Evolutionary conservation across 1,284 basidiomycete genomes (phyloP).

Genomic region (Irpex rosettiformis): DNA sequence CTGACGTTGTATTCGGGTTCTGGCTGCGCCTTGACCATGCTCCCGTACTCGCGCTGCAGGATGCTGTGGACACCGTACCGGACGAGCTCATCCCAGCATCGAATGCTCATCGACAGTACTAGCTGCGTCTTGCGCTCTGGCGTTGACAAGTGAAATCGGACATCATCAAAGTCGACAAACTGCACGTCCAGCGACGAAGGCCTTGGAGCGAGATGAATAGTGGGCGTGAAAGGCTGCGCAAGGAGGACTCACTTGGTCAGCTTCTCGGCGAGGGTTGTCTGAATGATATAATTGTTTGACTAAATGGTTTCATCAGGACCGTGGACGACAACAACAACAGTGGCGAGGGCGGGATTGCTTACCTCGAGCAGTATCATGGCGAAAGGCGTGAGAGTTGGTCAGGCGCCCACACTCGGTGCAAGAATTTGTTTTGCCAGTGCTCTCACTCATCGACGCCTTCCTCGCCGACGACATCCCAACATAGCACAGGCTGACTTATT

Average conservation of each 20-base stretch:
- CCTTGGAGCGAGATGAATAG: constrained; percentile 39
- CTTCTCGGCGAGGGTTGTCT: constrained; percentile 89
- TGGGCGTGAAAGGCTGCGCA: constrained; percentile 10
- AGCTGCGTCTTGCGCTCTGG: constrained; percentile 80
- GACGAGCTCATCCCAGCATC: constrained; percentile 94
- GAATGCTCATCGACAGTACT: constrained; percentile 93
- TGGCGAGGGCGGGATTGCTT: constrained; percentile 16
- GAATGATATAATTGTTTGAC: constrained; percentile 92
- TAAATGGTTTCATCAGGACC: constrained; percentile 26
- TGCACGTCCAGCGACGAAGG: constrained; percentile 90
- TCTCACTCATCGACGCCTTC: constrained; percentile 10
- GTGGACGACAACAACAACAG: neutral
- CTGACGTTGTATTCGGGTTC: constrained; percentile 92
- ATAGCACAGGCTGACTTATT: neutral
- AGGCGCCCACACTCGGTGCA: constrained; percentile 11
- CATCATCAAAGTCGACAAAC: constrained; percentile 98
- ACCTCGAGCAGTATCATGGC: constrained; percentile 75
- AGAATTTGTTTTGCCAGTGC: constrained; percentile 14
- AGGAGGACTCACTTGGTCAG: constrained; percentile 69
- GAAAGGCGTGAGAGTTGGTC: constrained; percentile 18
- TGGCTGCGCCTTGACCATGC: constrained; percentile 55
- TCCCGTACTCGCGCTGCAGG: constrained; percentile 82
- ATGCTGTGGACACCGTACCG: constrained; percentile 84
- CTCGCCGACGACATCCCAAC: neutral
- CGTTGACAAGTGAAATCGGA: constrained; percentile 91